These are phyloP conservation scores for Fraxinus albicans DNA, from an alignment of 305 asterid species.

Conservation along the genomic window DNA sequence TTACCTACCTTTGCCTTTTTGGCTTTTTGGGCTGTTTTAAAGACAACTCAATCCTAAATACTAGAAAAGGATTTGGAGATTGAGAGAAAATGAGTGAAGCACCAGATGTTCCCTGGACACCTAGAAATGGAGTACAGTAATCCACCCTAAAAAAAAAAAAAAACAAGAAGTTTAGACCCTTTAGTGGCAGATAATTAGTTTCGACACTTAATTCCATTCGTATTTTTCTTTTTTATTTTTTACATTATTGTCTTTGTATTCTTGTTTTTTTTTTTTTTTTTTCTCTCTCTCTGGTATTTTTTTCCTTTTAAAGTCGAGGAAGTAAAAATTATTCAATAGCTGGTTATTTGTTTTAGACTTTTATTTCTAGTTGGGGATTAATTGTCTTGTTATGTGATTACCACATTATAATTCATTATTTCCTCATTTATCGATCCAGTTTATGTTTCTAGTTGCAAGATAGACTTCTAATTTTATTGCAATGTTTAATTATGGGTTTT, in stretches of 20 bases:
- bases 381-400: background rate
- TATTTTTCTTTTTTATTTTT: too few species aligned
- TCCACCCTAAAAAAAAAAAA: too few species aligned
- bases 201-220: too few species aligned
- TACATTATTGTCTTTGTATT: too few species aligned
- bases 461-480: background rate
- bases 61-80: background rate
- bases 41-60: background rate
- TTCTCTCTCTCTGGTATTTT: too few species aligned
- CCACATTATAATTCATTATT: background rate
- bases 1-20: background rate
- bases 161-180: too few species aligned
- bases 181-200: too few species aligned
- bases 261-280: too few species aligned
- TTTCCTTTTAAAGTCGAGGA: too few species aligned
- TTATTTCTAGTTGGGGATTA: background rate
- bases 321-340: background rate
- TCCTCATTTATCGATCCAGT: background rate
- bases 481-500: background rate
- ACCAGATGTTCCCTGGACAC: background rate
- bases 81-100: background rate
- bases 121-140: background rate
- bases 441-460: background rate
- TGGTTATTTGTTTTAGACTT: background rate
- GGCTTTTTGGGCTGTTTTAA: background rate